phyloP scores from a whole-genome alignment of 2,329 filamentous ascomycete species.

The Triangularia setosa region DNA sequence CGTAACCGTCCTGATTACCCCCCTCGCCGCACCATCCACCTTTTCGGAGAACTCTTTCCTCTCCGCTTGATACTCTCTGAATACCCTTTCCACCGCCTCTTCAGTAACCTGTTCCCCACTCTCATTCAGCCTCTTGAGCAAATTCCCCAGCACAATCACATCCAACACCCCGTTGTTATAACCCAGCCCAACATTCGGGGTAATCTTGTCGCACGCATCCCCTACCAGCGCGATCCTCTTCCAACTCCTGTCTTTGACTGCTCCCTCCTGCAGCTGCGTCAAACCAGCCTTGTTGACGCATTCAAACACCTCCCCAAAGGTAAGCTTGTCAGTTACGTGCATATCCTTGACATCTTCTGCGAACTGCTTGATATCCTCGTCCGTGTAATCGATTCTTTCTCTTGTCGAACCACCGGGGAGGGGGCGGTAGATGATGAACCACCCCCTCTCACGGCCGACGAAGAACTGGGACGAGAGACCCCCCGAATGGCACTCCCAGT shows the following conservation, averaged over 20 bases:
- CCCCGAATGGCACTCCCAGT: background rate
- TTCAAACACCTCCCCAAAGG: constrained; percentile 19
- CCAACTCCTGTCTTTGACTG: constrained; percentile 18
- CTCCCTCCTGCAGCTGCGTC: constrained; percentile 22
- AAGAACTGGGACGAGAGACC: constrained; percentile 5
- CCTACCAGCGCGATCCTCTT: constrained; percentile 23
- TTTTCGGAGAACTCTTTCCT: background rate
- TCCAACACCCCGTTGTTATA: constrained; percentile 25
- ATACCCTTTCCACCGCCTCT: constrained; percentile 14
- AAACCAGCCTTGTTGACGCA: constrained; percentile 9
- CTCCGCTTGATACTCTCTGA: constrained; percentile 19
- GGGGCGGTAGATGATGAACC: constrained; percentile 17
- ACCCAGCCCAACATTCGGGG: constrained; percentile 23
- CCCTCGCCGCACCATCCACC: background rate
- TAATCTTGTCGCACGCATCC: constrained; percentile 26
- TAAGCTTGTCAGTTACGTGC: constrained; percentile 14
- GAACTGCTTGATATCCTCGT: constrained; percentile 17
- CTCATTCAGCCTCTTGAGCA: constrained; percentile 13
- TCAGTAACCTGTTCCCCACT: constrained; percentile 7
- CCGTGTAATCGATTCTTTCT: constrained; percentile 14
- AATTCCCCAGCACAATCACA: constrained; percentile 20
- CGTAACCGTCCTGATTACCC: constrained; percentile 1
- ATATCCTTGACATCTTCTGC: constrained; percentile 10
- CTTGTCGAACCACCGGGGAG: constrained; percentile 11
- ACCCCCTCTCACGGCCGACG: background rate